Percentiles rank a stretch among this genome's conserved stretches.
Evolutionary conservation across 768 basidiomycete genomes (phyloP).

Genomic region (Termitomyces sp.): DNA sequence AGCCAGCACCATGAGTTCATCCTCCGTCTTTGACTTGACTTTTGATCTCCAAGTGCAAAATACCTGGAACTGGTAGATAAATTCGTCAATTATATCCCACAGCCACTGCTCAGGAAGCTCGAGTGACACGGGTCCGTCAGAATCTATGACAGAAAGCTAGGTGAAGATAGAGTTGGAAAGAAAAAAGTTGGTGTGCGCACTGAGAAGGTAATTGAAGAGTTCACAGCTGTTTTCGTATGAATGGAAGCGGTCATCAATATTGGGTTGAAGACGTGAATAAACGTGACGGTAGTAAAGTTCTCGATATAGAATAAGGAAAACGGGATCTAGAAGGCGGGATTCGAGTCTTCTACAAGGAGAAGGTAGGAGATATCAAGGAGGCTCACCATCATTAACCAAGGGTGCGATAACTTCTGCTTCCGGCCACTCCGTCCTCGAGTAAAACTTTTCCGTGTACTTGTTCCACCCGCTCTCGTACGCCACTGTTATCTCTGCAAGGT

Average conservation of each 20-base stretch:
- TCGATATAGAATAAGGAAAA: conserved; percentile 95
- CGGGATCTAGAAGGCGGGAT: conserved; percentile 52
- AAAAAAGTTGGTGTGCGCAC: conserved; percentile 35
- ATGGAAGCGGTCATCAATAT: conserved; percentile 96
- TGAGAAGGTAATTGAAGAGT: conserved; percentile 95
- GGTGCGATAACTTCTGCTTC: conserved; percentile 95
- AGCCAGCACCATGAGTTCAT: conserved; percentile 78
- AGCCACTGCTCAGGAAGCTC: conserved; percentile 97
- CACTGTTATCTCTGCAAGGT: conserved; percentile 83
- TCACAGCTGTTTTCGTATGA: conserved; percentile 98
- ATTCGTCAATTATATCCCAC: conserved; percentile 97
- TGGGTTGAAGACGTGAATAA: conserved; percentile 90
- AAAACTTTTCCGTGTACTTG: conserved; percentile 93
- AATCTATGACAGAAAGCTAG: conserved; percentile 46
- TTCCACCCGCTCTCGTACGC: conserved; percentile 99
- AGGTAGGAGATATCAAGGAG: background rate
- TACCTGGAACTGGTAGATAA: conserved; percentile 97
- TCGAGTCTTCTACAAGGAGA: background rate
- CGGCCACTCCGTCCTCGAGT: conserved; percentile 92
- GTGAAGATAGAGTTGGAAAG: background rate
- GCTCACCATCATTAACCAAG: conserved; percentile 84
- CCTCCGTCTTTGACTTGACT: conserved; percentile 79
- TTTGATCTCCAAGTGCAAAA: conserved; percentile 92
- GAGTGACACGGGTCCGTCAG: conserved; percentile 89
- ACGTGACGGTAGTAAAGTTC: conserved; percentile 95